Percentiles rank a stretch among this genome's conserved stretches.
phyloP scores from a whole-genome alignment of 345 rosid species.

The Eucalyptus pumila region DNA sequence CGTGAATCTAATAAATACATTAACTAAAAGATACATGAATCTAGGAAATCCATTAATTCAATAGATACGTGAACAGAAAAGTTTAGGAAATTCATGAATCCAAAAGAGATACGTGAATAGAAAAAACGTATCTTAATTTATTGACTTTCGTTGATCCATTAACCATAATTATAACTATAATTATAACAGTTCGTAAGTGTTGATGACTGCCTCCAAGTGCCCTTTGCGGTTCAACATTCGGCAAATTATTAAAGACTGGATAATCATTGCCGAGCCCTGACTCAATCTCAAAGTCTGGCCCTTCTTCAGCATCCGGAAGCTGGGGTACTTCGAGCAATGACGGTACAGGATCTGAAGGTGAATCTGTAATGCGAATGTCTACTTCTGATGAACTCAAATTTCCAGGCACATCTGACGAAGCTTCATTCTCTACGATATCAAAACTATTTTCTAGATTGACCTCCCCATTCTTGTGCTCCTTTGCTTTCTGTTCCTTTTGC shows the following conservation, averaged over 20 bases:
- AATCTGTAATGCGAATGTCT: constrained; percentile 25
- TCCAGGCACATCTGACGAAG: constrained; percentile 30
- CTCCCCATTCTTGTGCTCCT: constrained; percentile 39
- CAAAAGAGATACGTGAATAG: too few relatives aligned
- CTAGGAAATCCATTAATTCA: too few relatives aligned
- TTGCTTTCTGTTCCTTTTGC: constrained; percentile 75
- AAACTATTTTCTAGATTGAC: constrained; percentile 16
- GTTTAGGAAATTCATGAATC: too few relatives aligned
- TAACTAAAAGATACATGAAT: too few relatives aligned
- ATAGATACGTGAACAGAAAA: too few relatives aligned
- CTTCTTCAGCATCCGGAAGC: constrained; percentile 16
- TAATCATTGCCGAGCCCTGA: constrained; percentile 12
- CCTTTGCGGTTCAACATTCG: constrained; percentile 13
- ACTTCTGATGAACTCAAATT: constrained; percentile 23
- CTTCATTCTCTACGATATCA: constrained; percentile 27
- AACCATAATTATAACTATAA: too few relatives aligned
- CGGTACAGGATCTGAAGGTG: constrained; percentile 1
- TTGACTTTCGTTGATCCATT: too few relatives aligned
- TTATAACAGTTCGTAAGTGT: neutral
- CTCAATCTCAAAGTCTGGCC: constrained; percentile 29
- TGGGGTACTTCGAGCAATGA: constrained; percentile 19
- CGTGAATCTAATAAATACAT: too few relatives aligned
- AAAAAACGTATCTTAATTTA: too few relatives aligned
- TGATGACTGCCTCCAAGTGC: neutral
- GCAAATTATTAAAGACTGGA: constrained; percentile 12